These are phyloP conservation scores for Backusella circina DNA, from an alignment of 192 early-diverging fungal genomes.

Conservation along the genomic window DNA sequence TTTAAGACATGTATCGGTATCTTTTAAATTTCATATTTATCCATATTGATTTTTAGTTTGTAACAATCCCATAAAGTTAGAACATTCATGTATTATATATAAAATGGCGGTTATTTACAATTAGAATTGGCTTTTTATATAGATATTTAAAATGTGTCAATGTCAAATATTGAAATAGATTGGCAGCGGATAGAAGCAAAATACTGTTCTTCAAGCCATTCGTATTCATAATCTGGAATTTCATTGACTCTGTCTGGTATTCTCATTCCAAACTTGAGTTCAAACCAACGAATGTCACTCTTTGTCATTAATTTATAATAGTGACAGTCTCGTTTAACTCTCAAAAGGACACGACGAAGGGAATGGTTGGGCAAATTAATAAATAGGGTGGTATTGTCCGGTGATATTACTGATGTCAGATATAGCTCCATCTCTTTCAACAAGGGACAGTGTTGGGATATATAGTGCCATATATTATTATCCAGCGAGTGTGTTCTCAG, in stretches of 20 bases:
- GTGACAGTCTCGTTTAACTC: background rate
- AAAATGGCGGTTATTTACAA: too few relatives aligned
- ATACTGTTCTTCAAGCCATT: constrained; percentile 3
- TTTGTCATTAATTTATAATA: background rate
- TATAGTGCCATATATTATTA: background rate
- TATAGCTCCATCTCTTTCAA: background rate
- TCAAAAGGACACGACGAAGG: background rate
- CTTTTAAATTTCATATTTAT: too few relatives aligned
- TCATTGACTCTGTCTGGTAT: background rate
- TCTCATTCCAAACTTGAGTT: background rate
- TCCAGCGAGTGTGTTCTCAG: background rate
- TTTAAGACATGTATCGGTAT: too few relatives aligned
- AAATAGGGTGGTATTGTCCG: background rate
- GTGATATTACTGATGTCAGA: background rate
- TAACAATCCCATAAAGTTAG: too few relatives aligned
- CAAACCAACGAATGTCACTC: background rate
- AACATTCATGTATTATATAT: too few relatives aligned
- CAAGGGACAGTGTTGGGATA: background rate
- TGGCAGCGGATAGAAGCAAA: background rate
- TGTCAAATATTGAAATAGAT: background rate
- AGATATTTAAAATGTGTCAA: background rate
- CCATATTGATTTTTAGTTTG: too few relatives aligned
- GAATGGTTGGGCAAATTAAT: background rate
- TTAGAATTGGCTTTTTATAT: too few relatives aligned
- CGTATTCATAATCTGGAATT: background rate